Conservation (phyloP, 768 basidiomycete genomes). For the Russula emetica region DNA sequence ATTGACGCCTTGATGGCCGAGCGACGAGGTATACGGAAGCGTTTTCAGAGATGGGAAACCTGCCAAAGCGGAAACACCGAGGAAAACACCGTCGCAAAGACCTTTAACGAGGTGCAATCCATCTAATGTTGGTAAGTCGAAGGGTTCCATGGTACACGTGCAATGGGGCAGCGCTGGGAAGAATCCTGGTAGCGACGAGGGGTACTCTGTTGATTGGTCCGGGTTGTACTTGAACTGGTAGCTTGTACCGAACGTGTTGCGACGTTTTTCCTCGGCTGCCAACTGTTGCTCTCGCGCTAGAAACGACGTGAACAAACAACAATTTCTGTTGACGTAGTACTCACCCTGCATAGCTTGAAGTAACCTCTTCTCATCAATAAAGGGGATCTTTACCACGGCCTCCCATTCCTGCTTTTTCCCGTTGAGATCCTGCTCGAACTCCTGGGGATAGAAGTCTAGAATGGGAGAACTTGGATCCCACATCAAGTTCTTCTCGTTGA, state of each 20-base stretch:
- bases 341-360: constrained; percentile 78
- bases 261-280: constrained; percentile 63
- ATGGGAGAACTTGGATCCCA: constrained; percentile 78
- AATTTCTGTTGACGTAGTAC: constrained; percentile 30
- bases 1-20: constrained; percentile 88
- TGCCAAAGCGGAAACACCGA: constrained; percentile 81
- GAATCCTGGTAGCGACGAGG: constrained; percentile 90
- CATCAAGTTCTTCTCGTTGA: constrained; percentile 74
- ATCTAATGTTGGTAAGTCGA: constrained; percentile 81
- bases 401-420: constrained; percentile 99
- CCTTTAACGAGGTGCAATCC: constrained; percentile 85
- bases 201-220: constrained; percentile 62
- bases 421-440: constrained; percentile 92
- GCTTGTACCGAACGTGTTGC: constrained; percentile 79
- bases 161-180: constrained; percentile 86
- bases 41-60: constrained; percentile 97
- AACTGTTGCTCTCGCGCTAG: constrained; percentile 76
- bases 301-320: constrained; percentile 7
- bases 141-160: constrained; percentile 73
- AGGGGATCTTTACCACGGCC: constrained; percentile 97
- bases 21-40: constrained; percentile 65
- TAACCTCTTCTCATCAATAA: constrained; percentile 80
- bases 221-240: constrained; percentile 72
- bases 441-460: constrained; percentile 87
- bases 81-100: constrained; percentile 80